phyloP scores from a whole-genome alignment of 805 yeast genomes.

The Saccharomyces kudriavzevii region DNA sequence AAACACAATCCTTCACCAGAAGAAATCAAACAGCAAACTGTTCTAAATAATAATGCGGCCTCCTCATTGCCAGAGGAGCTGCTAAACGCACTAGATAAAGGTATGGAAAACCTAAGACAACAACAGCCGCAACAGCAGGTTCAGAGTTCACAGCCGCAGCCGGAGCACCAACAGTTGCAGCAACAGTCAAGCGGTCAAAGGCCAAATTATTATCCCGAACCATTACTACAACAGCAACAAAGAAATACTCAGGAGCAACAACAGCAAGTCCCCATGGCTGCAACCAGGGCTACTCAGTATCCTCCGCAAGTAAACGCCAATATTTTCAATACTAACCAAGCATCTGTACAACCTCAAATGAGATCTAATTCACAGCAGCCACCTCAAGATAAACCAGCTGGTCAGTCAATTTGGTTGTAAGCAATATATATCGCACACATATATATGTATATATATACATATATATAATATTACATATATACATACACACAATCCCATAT shows the following conservation, averaged over 20 bases:
- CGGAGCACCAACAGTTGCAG: constrained; percentile 1
- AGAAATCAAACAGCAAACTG: constrained; percentile 27
- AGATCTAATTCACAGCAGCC: not conserved
- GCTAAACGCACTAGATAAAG: constrained; percentile 23
- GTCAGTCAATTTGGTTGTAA: not conserved
- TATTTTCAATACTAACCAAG: not conserved
- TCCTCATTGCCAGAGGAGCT: constrained; percentile 24
- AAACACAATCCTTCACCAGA: constrained; percentile 29
- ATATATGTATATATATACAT: not conserved
- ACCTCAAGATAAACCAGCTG: not conserved
- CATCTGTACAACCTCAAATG: not conserved
- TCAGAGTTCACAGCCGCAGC: not conserved
- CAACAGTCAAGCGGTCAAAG: constrained; percentile 6
- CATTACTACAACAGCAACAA: constrained; percentile 14
- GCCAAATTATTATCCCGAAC: constrained; percentile 5
- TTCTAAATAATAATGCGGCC: constrained; percentile 20
- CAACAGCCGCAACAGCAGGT: constrained; percentile 11
- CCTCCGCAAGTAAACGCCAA: constrained; percentile 7
- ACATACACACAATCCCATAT: not conserved
- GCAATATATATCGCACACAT: not conserved
- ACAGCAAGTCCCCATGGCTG: constrained; percentile 6
- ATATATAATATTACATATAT: not conserved
- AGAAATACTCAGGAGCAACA: constrained; percentile 13
- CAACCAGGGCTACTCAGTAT: constrained; percentile 10
- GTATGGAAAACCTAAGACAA: constrained; percentile 24